Base-by-base conservation (phyloP, 345 rosid species). In the Eucalyptus microcorys region DNA sequence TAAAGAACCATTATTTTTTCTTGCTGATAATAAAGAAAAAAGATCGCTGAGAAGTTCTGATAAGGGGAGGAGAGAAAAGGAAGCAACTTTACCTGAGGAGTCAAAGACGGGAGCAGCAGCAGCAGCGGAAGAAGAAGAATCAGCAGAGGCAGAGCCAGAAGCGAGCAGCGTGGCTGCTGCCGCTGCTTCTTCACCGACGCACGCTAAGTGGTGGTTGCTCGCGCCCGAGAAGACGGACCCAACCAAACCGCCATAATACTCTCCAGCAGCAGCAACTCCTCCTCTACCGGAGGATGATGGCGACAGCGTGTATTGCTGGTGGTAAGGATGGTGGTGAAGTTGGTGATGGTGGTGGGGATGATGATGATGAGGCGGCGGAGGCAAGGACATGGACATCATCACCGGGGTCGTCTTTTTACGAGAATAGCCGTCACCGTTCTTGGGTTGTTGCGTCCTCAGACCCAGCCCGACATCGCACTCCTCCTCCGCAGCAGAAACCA, bases 21-120 rank as follows among this genome's bases (percentile, higher is more conserved):
- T 81, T 47, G 64, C 85, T n/a, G 40, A 42, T 88, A 45, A 30
- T 85, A 45, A 50, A 26, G 47, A 27, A 32, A 30, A 45, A 45
- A 19, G 59, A 84, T 42, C 84, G 30, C 47, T 8, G 42, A 81
- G 86, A 40, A 42, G 37, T 53, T 49, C 59, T 81, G 71, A 88
- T 71, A 37, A 88, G 37, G 45, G 76, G 43, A 17, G 30, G 53
- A 30, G 7, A 8, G 49, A 86, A 92, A 94, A 88, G 87, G 32
- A 50, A 57, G 85, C 89, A 86, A 90, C 88, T 92, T 93, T 87
- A 87, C 87, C 91, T 61, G 86, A 89, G 91, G 66, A 80, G 37
- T 49, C n/a, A 59, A 81, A 66, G 42, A 76, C 49, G 47, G 88
- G 22, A 68, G 71, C 87, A 86, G 92, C 13, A 61, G 83, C 87